Conservation (phyloP, 805 yeast genomes). For the Barnettozyma sucrosica region DNA sequence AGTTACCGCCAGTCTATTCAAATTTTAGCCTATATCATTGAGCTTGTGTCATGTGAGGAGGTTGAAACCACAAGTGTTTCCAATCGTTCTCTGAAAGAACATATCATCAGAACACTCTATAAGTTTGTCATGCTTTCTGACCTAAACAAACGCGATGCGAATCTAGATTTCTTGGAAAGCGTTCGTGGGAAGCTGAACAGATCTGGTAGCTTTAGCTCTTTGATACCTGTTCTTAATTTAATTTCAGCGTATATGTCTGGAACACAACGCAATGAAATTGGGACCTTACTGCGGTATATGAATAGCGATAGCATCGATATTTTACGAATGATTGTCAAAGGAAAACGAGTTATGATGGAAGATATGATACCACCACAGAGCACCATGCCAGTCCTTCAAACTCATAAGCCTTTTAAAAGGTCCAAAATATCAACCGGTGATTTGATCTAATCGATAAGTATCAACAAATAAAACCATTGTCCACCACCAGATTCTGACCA, state of each 20-base stretch:
- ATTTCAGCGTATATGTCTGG: constrained; percentile 10
- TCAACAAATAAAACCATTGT: constrained; percentile 25
- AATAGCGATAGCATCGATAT: constrained; percentile 1
- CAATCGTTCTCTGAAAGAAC: background rate
- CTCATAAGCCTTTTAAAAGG: background rate
- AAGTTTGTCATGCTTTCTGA: constrained; percentile 6
- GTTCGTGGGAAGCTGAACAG: constrained; percentile 9
- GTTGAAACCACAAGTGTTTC: background rate
- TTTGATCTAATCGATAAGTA: background rate
- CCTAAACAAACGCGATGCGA: background rate
- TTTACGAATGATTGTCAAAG: constrained; percentile 8
- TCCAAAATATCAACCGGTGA: constrained; percentile 9
- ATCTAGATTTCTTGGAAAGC: constrained; percentile 5
- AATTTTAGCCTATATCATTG: background rate
- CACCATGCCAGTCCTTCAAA: background rate
- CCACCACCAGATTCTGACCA: constrained; percentile 28
- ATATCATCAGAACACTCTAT: constrained; percentile 10
- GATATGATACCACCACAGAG: background rate
- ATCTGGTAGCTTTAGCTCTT: constrained; percentile 8
- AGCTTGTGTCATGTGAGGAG: background rate
- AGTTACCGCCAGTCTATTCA: background rate
- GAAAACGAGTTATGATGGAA: background rate
- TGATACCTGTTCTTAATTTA: constrained; percentile 14
- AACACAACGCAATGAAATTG: background rate
- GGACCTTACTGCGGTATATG: background rate